phyloP scores from a whole-genome alignment of 176 grass and related monocot species.

The Raddia distichophylla region DNA sequence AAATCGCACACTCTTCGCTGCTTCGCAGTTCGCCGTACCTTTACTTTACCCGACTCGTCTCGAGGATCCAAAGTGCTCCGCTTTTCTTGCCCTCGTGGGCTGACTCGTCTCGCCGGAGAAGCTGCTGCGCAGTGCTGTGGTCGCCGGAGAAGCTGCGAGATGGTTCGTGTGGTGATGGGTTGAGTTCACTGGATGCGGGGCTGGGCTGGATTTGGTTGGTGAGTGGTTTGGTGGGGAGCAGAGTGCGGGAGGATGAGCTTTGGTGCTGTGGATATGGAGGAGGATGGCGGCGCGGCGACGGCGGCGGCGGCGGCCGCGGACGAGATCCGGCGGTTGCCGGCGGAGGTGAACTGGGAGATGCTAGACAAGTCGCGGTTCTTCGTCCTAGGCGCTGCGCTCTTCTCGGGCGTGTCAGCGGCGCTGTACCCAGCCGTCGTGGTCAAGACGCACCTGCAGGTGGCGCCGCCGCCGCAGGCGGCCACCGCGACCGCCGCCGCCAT shows the following conservation, averaged over 20 bases:
- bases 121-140: neutral
- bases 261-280: slow-evolving; percentile 53
- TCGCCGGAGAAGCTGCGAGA: neutral
- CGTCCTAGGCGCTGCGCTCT: slow-evolving; percentile 80
- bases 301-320: slow-evolving; percentile 38
- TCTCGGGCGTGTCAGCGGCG: slow-evolving; percentile 88
- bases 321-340: slow-evolving; percentile 53
- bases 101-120: slow-evolving; percentile 1
- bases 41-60: neutral
- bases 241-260: slow-evolving; percentile 65
- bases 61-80: neutral
- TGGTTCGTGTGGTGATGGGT: slow-evolving; percentile 10
- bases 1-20: slow-evolving; percentile 37
- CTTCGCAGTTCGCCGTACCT: neutral
- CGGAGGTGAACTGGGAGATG: slow-evolving; percentile 99
- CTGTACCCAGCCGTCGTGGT: slow-evolving; percentile 94
- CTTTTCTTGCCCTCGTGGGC: neutral
- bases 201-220: slow-evolving; percentile 2
- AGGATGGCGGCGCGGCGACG: slow-evolving; percentile 39
- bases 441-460: slow-evolving; percentile 91
- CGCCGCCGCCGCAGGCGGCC: slow-evolving; percentile 56
- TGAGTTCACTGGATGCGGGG: neutral
- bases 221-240: neutral
- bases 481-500: slow-evolving; percentile 53
- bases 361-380: slow-evolving; percentile 99